These are phyloP conservation scores for Aspergillus bertholletiae DNA, from an alignment of 495 filamentous ascomycete species.

Conservation along the genomic window DNA sequence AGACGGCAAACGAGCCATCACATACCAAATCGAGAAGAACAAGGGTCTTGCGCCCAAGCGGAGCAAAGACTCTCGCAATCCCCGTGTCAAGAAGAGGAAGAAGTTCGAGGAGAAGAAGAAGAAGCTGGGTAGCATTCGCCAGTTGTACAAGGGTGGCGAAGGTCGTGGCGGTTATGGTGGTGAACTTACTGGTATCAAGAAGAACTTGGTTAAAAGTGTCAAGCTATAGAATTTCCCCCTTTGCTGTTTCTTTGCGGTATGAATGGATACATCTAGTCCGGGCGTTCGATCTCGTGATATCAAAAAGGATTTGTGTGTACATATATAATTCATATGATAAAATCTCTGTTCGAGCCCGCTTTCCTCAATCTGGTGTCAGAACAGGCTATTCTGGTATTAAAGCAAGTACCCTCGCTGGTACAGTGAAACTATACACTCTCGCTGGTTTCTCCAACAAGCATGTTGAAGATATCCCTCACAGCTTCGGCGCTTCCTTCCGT, in stretches of 20 bases:
- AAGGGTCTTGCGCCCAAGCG: slow-evolving; percentile 86
- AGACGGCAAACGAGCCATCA: slow-evolving; percentile 86
- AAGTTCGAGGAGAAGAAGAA: slow-evolving; percentile 91
- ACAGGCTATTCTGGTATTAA: not conserved
- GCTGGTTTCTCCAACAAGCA: slow-evolving; percentile 15
- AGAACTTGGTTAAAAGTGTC: slow-evolving; percentile 83
- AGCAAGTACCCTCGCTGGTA: not conserved
- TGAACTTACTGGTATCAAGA: slow-evolving; percentile 95
- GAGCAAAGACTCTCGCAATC: slow-evolving; percentile 91
- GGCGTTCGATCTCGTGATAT: slow-evolving; percentile 31
- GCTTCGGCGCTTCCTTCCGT: not conserved
- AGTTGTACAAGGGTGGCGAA: slow-evolving; percentile 85
- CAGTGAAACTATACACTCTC: not conserved
- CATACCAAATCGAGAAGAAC: slow-evolving; percentile 93
- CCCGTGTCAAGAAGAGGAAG: slow-evolving; percentile 95
- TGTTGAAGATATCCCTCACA: slow-evolving; percentile 18
- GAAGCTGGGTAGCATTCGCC: slow-evolving; percentile 81
- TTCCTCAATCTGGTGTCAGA: not conserved
- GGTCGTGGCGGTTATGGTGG: slow-evolving; percentile 83
- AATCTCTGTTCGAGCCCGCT: slow-evolving; percentile 1
- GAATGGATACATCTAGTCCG: slow-evolving; percentile 25
- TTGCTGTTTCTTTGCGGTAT: not conserved
- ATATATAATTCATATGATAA: slow-evolving; percentile 22
- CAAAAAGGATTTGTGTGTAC: slow-evolving; percentile 22
- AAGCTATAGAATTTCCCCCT: slow-evolving; percentile 58